Base-by-base conservation (phyloP, 164 flowering plant genomes). In the Sedum album region DNA sequence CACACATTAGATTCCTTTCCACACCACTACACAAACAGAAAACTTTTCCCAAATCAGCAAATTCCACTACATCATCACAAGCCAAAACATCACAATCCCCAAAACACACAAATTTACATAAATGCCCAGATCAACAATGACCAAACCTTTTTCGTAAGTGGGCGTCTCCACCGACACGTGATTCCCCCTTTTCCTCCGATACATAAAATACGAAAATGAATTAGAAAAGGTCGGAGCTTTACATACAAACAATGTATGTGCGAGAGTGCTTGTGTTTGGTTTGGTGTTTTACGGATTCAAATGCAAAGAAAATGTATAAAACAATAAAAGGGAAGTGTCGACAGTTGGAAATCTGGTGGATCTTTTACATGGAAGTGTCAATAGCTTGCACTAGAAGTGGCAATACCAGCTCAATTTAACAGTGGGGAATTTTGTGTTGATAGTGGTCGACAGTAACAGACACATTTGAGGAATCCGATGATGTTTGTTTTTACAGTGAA, bases 161-260 rank as follows among this genome's bases (percentile, higher is more conserved):
- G 74, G 75, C 20, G 46, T 69, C 73, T 69, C 63, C 80, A 76
- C 78, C 79, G 80, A 76, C 81, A 74, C 75, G 68, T 48, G 61
- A 73, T 69, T 69, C 49, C 51, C 31, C 41, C 31, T 66, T 10
- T 49, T 11, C n/a, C 26, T 55, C 49, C 23, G 38, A 21, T n/a
- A 51, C 6, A 51, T 18, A n/a, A n/a, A 65, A 70, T 65, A 73
- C 41, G 62, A 31, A 46, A 69, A 71, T 51, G 41, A 67, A 42
- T 31, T 35, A 76, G 36, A 70, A 65, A 72, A 74, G 80, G 57
- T n/a, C 31, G 26, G 65, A 66, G 73, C 75, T 71, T 72, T 69
- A 69, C 60, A 21, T 2, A 53, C 3, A 21, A 23, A 57, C 17
- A 26, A 33, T 51, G 60, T 55, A 31, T 55, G 30, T 48, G 55